Base-by-base conservation (phyloP, 164 flowering plant species). In the Stephania japonica region DNA sequence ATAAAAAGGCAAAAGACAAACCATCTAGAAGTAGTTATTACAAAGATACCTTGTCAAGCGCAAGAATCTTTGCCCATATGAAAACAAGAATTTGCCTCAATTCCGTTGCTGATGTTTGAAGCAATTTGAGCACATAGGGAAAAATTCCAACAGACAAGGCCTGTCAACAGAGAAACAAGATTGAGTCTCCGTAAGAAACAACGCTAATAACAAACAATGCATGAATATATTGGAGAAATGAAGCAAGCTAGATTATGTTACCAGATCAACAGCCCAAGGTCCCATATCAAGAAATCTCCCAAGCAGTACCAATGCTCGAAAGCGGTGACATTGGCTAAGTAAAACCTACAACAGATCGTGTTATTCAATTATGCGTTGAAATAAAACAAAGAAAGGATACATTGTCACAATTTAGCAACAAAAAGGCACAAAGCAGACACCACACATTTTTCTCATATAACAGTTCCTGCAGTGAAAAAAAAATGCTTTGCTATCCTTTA, bases 231-330 rank as follows among this genome's bases (percentile, higher is more conserved):
- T 24, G 14, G 23, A 13, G 13, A 24, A 69, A 68, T 13, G n/a
- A 67, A 64, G 23, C 64, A 47, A 7, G 27, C n/a, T 19, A 71
- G 53, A 80, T 65, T 6, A 47, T 8, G 62, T 21, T 87, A 94
- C 98, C 97, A 91, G 88, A 82, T 94, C 94, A 32, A 95, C 99
- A 78, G 99, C 98, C 99, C 99, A 92, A 47, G 94, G 88, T 69
- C 99, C 99, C 97, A 92, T 94, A 78, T 92, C 97, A 69, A 94
- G 90, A 79, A 95, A 95, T 84, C 88, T 89, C 71, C 96, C 99
- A 68, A 95, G 94, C 80, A 95, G 98, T 68, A 93, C 91, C 82
- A 95, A 80, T 18, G 99, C 99, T 9, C 94, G 91, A 78, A 90
- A 89, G 32, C 98, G 88, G 83, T 93, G 98, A 81, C 93, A 84